Evolutionary conservation across 208 protist species (phyloP), one percentile per base, ranked within the genome.

Genomic region (Trypanosoma caninum): DNA sequence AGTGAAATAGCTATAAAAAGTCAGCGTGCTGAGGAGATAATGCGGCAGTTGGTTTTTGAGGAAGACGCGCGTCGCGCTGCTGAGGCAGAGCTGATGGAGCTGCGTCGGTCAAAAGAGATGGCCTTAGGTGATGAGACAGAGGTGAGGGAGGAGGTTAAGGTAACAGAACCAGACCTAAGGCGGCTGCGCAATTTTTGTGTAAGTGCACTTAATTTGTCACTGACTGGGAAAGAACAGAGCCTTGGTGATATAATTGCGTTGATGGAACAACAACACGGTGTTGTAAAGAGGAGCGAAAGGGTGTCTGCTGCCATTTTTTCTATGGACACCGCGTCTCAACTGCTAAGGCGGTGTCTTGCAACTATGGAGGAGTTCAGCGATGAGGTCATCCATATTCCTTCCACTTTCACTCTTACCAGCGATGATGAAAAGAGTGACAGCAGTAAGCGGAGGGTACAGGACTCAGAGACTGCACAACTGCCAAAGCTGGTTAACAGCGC

Each of bases 11-110:
- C 16, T 2, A 9, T 2, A 28, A 50, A 25, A 35, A 42, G 41
- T 48, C 34, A 62, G 44, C 45, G 54, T 31, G 63, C 45, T 8
- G 54, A 69, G 27, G 63, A 61, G 28, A 9, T 69, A 8, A 45
- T 69, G 33, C 40, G 41, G 9, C 52, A 35, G 9, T 30, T 69
- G 9, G 63, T 69, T 7, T 13, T 33, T 16, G 63, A 69, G 27
- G 63, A 69, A 30, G 54, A 69, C 40, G 34, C 27, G 23, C 54
- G 55, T 47, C 45, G 41, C 28, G 54, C n/a, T 18, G 10, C 57
- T 1, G 63, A 69, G 40, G 25, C 22, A 11, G 44, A 54, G 22
- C 13, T 69, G 9, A 40, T 2, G 23, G 31, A 7, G 9, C 37
- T 56, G 6, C 53, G 53, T 35, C 53, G 38, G 7, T 16, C 27